Percentiles rank a stretch among this genome's conserved stretches.
These are phyloP conservation scores for Stephanodiscus minutulus DNA, from an alignment of 108 stramenopile genomes.

Conservation along the genomic window DNA sequence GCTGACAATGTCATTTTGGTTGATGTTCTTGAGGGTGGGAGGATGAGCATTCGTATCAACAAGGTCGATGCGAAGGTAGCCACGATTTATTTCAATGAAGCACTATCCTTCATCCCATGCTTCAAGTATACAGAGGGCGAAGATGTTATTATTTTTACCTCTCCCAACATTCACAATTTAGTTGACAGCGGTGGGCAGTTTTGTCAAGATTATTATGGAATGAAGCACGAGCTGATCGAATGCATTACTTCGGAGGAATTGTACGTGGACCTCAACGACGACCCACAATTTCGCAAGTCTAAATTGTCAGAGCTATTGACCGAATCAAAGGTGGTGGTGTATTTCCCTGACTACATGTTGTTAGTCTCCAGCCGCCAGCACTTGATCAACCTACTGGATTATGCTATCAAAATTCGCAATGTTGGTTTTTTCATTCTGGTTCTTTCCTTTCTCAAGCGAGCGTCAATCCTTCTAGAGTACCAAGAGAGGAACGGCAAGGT, in stretches of 20 bases:
- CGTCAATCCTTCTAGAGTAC: slow-evolving; percentile 38
- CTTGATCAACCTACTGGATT: slow-evolving; percentile 58
- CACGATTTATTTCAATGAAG: slow-evolving; percentile 60
- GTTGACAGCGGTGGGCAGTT: slow-evolving; percentile 60
- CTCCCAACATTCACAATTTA: slow-evolving; percentile 47
- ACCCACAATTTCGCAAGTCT: slow-evolving; percentile 30
- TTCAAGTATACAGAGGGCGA: slow-evolving; percentile 59
- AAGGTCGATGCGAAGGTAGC: slow-evolving; percentile 48
- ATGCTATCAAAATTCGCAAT: slow-evolving; percentile 52
- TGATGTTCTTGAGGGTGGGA: slow-evolving; percentile 27
- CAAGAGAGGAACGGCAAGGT: slow-evolving; percentile 45
- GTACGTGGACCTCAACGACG: slow-evolving; percentile 56
- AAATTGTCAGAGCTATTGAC: slow-evolving; percentile 48
- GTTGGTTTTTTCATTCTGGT: slow-evolving; percentile 53
- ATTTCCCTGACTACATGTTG: slow-evolving; percentile 57
- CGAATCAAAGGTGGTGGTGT: slow-evolving; percentile 56
- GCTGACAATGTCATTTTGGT: slow-evolving; percentile 52
- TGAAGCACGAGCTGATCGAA: slow-evolving; percentile 59
- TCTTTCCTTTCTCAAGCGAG: slow-evolving; percentile 43
- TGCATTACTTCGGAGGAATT: slow-evolving; percentile 49
- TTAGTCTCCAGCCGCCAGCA: slow-evolving; percentile 49
- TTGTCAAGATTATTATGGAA: slow-evolving; percentile 58
- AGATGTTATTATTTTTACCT: slow-evolving; percentile 58
- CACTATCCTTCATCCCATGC: slow-evolving; percentile 59
- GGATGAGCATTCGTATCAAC: slow-evolving; percentile 55